Evolutionary conservation across 768 basidiomycete genomes (phyloP).

Genomic region (Tricholoma sp.): DNA sequence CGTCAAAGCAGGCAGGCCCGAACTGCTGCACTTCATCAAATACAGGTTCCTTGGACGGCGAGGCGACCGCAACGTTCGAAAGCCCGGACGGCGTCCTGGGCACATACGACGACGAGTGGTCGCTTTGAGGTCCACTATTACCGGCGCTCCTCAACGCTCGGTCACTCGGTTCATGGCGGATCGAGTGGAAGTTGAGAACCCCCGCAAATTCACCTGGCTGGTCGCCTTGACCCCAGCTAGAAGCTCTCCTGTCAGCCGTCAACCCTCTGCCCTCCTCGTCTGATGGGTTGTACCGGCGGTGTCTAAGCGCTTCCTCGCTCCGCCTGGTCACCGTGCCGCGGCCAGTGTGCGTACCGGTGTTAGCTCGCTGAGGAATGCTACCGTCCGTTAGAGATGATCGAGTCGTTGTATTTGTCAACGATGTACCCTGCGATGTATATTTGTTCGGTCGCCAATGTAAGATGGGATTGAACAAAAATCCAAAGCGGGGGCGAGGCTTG

Average conservation of each 20-base stretch:
- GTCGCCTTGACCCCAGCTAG: slow-evolving; percentile 58
- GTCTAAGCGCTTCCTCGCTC: slow-evolving; percentile 44
- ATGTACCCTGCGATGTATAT: slow-evolving; percentile 7
- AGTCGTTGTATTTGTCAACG: slow-evolving; percentile 3
- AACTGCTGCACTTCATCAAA: slow-evolving; percentile 6
- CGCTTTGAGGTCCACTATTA: background rate
- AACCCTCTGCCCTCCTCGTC: slow-evolving; percentile 16
- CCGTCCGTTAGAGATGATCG: background rate
- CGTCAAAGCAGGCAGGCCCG: slow-evolving; percentile 32
- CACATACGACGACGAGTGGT: slow-evolving; percentile 9
- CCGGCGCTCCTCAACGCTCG: slow-evolving; percentile 4
- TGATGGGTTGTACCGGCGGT: slow-evolving; percentile 13
- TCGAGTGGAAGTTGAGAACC: slow-evolving; percentile 29
- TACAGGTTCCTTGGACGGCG: background rate
- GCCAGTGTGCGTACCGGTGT: background rate
- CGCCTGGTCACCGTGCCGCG: slow-evolving; percentile 19
- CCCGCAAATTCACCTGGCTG: slow-evolving; percentile 30
- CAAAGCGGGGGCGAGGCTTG: slow-evolving; percentile 22
- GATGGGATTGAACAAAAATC: slow-evolving; percentile 25
- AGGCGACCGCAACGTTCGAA: slow-evolving; percentile 2
- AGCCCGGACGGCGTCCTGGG: slow-evolving; percentile 15
- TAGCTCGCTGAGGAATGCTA: background rate
- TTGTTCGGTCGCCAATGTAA: slow-evolving; percentile 28
- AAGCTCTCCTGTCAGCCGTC: slow-evolving; percentile 51
- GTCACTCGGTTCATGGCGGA: slow-evolving; percentile 26